Evolutionary conservation across 192 early-diverging fungal species (phyloP), one percentile per base, ranked within the genome.

Genomic region (Cladochytrium replicatum): DNA sequence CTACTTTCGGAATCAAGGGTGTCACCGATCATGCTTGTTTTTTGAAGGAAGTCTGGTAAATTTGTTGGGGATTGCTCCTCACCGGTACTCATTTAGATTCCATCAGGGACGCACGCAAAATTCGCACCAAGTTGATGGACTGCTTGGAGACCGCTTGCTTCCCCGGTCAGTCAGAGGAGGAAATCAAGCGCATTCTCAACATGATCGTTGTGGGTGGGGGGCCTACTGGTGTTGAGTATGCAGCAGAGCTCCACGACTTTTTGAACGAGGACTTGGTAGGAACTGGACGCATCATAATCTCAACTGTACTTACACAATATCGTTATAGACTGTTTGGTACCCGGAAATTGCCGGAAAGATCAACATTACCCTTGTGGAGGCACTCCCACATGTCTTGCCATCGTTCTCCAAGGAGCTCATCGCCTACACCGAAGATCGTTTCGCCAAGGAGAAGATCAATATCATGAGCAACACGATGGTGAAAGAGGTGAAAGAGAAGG

Each of bases 161-260:
- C 58, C 78, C 81, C 25, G 80, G 75, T 5, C 86, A 89, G 60
- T 31, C 81, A 6, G 73, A 78, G 19, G 71, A 72, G 43, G 86
- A 89, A 47, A 72, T 86, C 43, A 66, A 83, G 6, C 67, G 86
- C 19, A 58, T 87, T 29, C 59, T 88, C 50, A 81, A 87, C 53
- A 87, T 88, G 82, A 81, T 84, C 6, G 82, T 87, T 40, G 81
- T 84, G n/a, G 80, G 80, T 27, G 65, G 60, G 2, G 67, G 66
- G 1, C 68, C 66, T 21, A 72, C 68, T 0, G 68, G 68, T 6
- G 71, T 77, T 15, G 71, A 89, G 58, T 89, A 89, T 56, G 84
- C 86, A 9, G 86, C 84, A 13, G 86, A 87, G 68, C 67, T 89
- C 32, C 75, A 86, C 60, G 86, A 89, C 63, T 89, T 89, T 62